Percentiles rank a stretch among this genome's conserved stretches.
Evolutionary conservation across 805 yeast genomes (phyloP).

Genomic region (Candida berthetii): DNA sequence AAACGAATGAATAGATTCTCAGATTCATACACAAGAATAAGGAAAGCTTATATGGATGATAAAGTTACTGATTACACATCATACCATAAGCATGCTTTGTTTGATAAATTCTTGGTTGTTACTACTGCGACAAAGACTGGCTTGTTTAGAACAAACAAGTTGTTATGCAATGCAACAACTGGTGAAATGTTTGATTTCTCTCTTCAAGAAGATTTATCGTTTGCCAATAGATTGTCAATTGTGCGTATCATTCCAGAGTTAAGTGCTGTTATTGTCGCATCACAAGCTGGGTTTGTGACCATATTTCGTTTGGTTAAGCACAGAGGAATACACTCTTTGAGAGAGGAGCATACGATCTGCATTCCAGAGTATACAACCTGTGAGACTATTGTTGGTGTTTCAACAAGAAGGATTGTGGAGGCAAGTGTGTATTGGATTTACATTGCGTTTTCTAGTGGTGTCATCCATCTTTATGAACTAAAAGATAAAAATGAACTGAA

Average conservation of each 20-base stretch:
- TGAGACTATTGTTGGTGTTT: slow-evolving; percentile 8
- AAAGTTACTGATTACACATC: slow-evolving; percentile 9
- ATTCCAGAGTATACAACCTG: slow-evolving; percentile 12
- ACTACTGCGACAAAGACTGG: slow-evolving; percentile 41
- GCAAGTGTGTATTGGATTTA: slow-evolving; percentile 1
- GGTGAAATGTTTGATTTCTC: slow-evolving; percentile 32
- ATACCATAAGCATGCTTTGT: slow-evolving; percentile 22
- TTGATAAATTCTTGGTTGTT: slow-evolving; percentile 28
- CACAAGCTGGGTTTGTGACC: slow-evolving; percentile 38
- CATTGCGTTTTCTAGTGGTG: background rate
- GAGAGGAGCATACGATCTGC: slow-evolving; percentile 35
- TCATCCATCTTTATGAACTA: background rate
- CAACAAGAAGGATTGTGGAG: slow-evolving; percentile 6
- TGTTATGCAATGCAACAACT: slow-evolving; percentile 43
- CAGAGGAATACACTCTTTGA: slow-evolving; percentile 32
- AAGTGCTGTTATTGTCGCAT: slow-evolving; percentile 32
- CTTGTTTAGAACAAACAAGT: slow-evolving; percentile 35
- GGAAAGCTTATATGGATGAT: slow-evolving; percentile 7
- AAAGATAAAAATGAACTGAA: background rate
- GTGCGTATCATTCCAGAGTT: slow-evolving; percentile 30
- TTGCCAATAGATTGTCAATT: slow-evolving; percentile 21
- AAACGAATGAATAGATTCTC: slow-evolving; percentile 13
- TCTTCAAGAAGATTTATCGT: slow-evolving; percentile 5
- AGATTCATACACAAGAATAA: slow-evolving; percentile 17
- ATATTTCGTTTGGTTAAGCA: slow-evolving; percentile 35